Percentiles rank a stretch among this genome's conserved stretches.
Evolutionary conservation across 805 yeast genomes (phyloP).

Genomic region (Yarrowia yakushimensis): DNA sequence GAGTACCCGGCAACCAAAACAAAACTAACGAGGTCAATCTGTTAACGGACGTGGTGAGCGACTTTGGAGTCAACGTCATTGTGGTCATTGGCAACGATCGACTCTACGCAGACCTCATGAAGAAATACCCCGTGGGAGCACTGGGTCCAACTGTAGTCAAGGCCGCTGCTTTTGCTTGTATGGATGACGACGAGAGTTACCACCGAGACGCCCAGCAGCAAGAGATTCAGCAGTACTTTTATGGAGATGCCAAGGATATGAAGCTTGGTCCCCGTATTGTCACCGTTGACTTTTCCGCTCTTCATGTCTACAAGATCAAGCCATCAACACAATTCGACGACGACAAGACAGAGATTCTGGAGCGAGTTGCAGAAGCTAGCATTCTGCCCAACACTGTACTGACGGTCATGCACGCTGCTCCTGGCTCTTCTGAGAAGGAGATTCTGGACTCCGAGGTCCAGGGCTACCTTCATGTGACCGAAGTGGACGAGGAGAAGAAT

Average conservation of each 20-base stretch:
- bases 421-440: conserved; percentile 44
- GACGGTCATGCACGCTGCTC: conserved; percentile 54
- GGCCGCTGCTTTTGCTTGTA: conserved; percentile 73
- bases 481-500: conserved; percentile 70
- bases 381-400: conserved; percentile 70
- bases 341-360: conserved; percentile 40
- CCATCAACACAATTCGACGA: conserved; percentile 21
- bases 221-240: conserved; percentile 81
- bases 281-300: conserved; percentile 60
- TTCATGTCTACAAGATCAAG: conserved; percentile 51
- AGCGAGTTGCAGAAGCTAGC: conserved; percentile 39
- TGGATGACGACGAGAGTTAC: conserved; percentile 66
- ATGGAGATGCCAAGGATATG: conserved; percentile 61
- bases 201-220: conserved; percentile 69
- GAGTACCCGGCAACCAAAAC: conserved; percentile 37
- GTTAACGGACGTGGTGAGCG: conserved; percentile 55
- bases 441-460: conserved; percentile 58
- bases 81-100: conserved; percentile 77
- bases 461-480: conserved; percentile 72
- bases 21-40: conserved; percentile 43
- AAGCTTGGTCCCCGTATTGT: conserved; percentile 78
- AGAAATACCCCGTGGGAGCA: conserved; percentile 36
- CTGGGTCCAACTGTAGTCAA: conserved; percentile 48
- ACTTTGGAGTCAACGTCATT: conserved; percentile 56
- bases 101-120: conserved; percentile 58